These are phyloP conservation scores for Prunus persica DNA, from an alignment of 306 rosid genomes.

Conservation along the genomic window DNA sequence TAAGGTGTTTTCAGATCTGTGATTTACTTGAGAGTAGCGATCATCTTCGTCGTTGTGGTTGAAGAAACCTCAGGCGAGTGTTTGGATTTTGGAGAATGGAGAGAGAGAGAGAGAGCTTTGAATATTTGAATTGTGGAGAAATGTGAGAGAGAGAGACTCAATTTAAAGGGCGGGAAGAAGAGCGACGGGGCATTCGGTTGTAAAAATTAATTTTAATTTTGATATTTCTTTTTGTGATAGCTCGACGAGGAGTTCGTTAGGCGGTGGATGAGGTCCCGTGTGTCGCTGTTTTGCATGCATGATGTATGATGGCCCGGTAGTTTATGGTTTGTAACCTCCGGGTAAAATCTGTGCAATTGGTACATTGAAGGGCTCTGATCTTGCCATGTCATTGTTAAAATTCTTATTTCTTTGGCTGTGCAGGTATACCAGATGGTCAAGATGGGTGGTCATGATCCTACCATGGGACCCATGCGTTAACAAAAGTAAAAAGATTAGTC, in stretches of 20 bases:
- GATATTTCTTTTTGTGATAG: too few relatives aligned
- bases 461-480: too few relatives aligned
- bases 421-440: too few relatives aligned
- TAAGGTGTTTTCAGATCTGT: slow-evolving; percentile 3
- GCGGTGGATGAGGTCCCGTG: not conserved
- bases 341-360: not conserved
- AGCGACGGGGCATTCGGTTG: not conserved
- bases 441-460: too few relatives aligned
- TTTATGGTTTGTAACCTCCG: too few relatives aligned
- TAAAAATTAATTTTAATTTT: too few relatives aligned
- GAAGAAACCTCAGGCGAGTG: slow-evolving; percentile 19
- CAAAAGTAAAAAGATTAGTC: too few relatives aligned
- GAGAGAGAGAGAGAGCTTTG: slow-evolving; percentile 13
- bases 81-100: not conserved
- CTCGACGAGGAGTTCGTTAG: not conserved
- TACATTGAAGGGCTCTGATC: slow-evolving; percentile 6
- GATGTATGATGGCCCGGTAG: not conserved
- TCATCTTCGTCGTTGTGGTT: slow-evolving; percentile 44
- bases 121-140: not conserved
- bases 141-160: slow-evolving; percentile 4
- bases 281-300: too few relatives aligned
- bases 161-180: slow-evolving; percentile 52
- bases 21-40: slow-evolving; percentile 74
- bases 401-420: too few relatives aligned
- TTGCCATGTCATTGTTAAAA: slow-evolving; percentile 14